Conservation (phyloP, 2,329 filamentous ascomycete genomes). For the Trichophyton verrucosum region DNA sequence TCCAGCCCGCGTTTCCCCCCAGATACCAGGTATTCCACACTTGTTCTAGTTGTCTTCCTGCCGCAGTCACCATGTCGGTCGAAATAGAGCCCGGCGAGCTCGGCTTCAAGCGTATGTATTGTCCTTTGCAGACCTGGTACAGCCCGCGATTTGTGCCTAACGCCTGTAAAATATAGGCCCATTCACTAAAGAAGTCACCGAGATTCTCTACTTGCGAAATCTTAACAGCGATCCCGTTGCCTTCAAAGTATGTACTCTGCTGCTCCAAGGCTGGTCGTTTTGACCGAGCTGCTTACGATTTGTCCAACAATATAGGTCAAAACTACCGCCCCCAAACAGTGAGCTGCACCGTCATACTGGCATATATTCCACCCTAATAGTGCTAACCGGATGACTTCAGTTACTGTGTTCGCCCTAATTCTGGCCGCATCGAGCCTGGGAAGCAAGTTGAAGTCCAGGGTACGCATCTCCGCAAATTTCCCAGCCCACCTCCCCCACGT, state of each 20-base stretch:
- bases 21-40: background rate
- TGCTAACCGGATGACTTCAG: slow-evolving; percentile 38
- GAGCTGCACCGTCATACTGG: slow-evolving; percentile 32
- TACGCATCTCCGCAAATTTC: slow-evolving; percentile 30
- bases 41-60: background rate
- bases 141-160: slow-evolving; percentile 9
- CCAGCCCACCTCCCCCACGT: slow-evolving; percentile 2
- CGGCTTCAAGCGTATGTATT: slow-evolving; percentile 65
- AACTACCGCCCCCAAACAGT: slow-evolving; percentile 98
- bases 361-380: background rate
- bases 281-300: slow-evolving; percentile 16
- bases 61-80: slow-evolving; percentile 63
- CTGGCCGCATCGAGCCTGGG: slow-evolving; percentile 84
- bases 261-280: background rate
- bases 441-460: slow-evolving; percentile 85
- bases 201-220: slow-evolving; percentile 49
- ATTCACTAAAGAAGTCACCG: slow-evolving; percentile 52
- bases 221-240: slow-evolving; percentile 46
- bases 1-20: background rate
- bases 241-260: slow-evolving; percentile 43
- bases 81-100: slow-evolving; percentile 86
- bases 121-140: background rate
- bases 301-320: slow-evolving; percentile 57
- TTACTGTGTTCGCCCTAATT: slow-evolving; percentile 96
- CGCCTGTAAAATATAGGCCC: slow-evolving; percentile 39